Conservation (phyloP, 2,329 filamentous ascomycete species). For the Xylariaceae sp. region DNA sequence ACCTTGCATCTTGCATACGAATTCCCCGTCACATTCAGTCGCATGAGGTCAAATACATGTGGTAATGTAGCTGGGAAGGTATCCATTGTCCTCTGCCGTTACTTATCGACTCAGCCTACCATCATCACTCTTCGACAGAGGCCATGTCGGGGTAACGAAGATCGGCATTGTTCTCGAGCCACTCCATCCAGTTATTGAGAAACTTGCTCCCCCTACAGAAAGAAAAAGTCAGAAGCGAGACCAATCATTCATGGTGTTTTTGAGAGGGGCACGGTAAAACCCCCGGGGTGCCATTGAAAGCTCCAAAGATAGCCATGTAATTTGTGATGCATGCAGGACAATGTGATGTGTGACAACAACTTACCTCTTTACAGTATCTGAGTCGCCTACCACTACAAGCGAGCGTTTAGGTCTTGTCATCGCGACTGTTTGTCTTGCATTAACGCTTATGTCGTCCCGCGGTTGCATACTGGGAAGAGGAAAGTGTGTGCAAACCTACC, state of each 20-base stretch:
- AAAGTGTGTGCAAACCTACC: conserved; percentile 52
- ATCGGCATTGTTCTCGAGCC: conserved; percentile 85
- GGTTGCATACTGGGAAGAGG: conserved; percentile 1
- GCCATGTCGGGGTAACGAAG: conserved; percentile 75
- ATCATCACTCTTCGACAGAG: conserved; percentile 16
- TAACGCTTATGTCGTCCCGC: conserved; percentile 18
- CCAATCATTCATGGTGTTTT: background rate
- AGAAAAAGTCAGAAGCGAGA: conserved; percentile 6
- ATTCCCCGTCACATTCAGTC: too few relatives aligned
- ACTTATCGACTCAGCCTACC: too few relatives aligned
- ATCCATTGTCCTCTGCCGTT: too few relatives aligned
- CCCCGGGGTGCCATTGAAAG: conserved; percentile 3
- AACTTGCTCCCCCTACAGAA: conserved; percentile 71
- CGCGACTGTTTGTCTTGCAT: conserved; percentile 59
- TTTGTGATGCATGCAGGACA: conserved; percentile 3
- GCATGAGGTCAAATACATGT: too few relatives aligned
- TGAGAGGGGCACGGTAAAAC: background rate
- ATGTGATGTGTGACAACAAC: conserved; percentile 31
- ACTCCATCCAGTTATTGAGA: conserved; percentile 86
- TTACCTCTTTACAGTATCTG: conserved; percentile 85
- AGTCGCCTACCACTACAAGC: conserved; percentile 87
- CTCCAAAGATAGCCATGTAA: conserved; percentile 6
- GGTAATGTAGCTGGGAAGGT: too few relatives aligned
- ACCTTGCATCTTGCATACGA: too few relatives aligned
- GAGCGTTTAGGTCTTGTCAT: conserved; percentile 95